Evolutionary conservation across 2,329 filamentous ascomycete genomes (phyloP), one percentile per base, ranked within the genome.

Genomic region (Fusarium bulbicola): DNA sequence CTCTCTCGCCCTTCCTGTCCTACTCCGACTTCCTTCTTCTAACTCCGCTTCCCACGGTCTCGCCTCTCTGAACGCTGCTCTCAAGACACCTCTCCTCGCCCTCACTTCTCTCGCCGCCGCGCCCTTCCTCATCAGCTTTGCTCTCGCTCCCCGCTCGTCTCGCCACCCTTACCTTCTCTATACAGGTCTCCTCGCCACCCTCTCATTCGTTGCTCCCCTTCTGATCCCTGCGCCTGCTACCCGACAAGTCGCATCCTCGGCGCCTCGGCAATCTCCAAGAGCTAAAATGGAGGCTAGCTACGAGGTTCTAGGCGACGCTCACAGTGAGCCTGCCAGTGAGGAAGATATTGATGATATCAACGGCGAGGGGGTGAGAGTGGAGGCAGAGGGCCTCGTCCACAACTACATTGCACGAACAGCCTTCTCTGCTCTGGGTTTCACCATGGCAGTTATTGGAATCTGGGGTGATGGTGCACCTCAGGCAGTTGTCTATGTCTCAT

Each of bases 121-220:
- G 59, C 90, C 93, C 36, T 91, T 98, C 78, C 85, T 94, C 75
- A 88, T 95, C 74, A 93, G 95, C 71, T 98, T 92, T 82, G 81
- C 88, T 49, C 85, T 97, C 74, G 95, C 95, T 6, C 93, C 95
- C 1, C 87, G 90, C 32, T 88, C 91, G 63, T 87, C 89, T 75
- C 91, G 92, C 80, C 95, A 98, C 81, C 95, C 95, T 0, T 98
- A 97, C 81, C 90, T 98, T 32, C 83, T 98, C 66, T 98, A 96
- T 90, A 94, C 94, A 20, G 91, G 91, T 6, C 83, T 94, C 32
- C 87, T 95, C 64, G 89, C 91, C 47, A 85, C 87, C 43, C 84
- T 93, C 43, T 90, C 93, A 49, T 87, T 87, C 28, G 84, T 89
- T 49, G 86, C 85, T 46, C 86, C 87, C 63, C 80, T 82, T 30